Conservation (phyloP, 108 stramenopile genomes). For the Cylindrotheca fusiformis region DNA sequence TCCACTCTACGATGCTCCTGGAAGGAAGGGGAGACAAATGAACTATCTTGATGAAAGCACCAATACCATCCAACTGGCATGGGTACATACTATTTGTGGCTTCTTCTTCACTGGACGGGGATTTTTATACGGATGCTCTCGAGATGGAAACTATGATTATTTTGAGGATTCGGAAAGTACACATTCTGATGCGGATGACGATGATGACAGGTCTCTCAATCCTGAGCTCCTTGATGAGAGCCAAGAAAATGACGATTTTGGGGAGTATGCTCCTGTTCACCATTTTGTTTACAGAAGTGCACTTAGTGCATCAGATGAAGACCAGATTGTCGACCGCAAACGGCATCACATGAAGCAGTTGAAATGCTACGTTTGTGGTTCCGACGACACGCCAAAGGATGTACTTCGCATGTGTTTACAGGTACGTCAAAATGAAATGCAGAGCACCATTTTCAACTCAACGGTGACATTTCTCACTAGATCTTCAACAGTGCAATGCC, state of each 20-base stretch:
- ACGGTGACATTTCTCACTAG: too few relatives aligned
- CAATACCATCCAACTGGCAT: slow-evolving; percentile 28
- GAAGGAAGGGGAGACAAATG: slow-evolving; percentile 40
- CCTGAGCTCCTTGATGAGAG: slow-evolving; percentile 4
- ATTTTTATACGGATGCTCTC: slow-evolving; percentile 1
- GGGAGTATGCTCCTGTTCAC: slow-evolving; percentile 8
- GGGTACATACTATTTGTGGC: slow-evolving; percentile 60
- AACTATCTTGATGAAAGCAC: slow-evolving; percentile 14
- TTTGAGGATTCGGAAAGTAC: slow-evolving; percentile 4
- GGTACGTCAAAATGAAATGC: too few relatives aligned
- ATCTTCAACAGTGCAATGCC: slow-evolving; percentile 4
- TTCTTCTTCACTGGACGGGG: slow-evolving; percentile 1
- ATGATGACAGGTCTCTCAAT: slow-evolving; percentile 13
- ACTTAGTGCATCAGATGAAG: not conserved
- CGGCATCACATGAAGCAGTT: not conserved
- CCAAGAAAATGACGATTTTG: slow-evolving; percentile 1
- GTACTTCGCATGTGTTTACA: slow-evolving; percentile 4
- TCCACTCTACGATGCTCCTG: slow-evolving; percentile 41
- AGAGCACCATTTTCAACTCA: too few relatives aligned
- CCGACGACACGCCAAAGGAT: not conserved
- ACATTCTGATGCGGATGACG: not conserved
- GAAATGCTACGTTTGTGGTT: not conserved
- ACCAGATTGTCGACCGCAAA: not conserved
- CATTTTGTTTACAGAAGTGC: slow-evolving; percentile 6
- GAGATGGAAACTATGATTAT: slow-evolving; percentile 5